phyloP scores from a whole-genome alignment of 257 asterid genomes.

The Ligustrum vulgare region DNA sequence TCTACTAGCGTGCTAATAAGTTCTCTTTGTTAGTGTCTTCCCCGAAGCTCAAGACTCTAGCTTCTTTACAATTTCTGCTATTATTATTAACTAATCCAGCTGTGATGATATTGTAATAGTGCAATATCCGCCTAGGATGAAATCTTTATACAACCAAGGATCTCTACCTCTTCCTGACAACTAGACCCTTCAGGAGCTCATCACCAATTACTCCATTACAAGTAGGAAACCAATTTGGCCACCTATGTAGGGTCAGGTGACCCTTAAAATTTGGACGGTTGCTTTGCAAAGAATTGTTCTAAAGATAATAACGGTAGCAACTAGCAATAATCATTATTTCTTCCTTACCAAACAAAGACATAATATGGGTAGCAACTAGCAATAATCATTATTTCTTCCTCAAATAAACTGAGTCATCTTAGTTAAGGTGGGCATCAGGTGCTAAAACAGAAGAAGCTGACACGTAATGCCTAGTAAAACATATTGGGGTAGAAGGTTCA shows the following conservation, averaged over 20 bases:
- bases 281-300: neutral
- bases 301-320: no score
- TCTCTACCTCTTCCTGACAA: slow-evolving; percentile 1
- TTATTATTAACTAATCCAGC: slow-evolving; percentile 11
- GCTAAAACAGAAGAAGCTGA: slow-evolving; percentile 5
- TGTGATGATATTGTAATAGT: neutral
- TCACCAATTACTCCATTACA: neutral
- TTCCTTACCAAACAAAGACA: no score
- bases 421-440: neutral
- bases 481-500: neutral
- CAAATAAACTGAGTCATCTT: neutral
- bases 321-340: no score
- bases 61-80: neutral
- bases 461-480: slow-evolving; percentile 10
- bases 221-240: slow-evolving; percentile 6
- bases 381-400: neutral
- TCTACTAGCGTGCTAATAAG: neutral
- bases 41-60: neutral
- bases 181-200: slow-evolving; percentile 2
- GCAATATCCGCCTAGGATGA: neutral
- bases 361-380: no score
- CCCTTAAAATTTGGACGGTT: neutral
- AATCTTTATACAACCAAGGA: neutral
- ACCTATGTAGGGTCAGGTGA: slow-evolving; percentile 10
- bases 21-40: neutral